These are phyloP conservation scores for Hericium coralloides DNA, from an alignment of 768 basidiomycete genomes.

Conservation along the genomic window DNA sequence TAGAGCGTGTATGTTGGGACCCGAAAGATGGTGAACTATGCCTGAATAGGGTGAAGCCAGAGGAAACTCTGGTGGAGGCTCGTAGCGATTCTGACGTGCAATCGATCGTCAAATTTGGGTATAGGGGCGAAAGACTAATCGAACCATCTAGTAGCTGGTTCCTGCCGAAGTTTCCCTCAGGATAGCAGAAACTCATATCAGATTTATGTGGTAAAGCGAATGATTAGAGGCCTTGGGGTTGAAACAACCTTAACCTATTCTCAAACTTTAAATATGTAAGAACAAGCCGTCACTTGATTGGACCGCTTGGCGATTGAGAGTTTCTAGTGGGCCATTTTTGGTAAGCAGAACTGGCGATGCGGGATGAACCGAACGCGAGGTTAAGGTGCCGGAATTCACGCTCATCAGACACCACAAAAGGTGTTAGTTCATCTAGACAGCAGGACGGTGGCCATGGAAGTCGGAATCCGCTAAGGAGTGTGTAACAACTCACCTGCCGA, in stretches of 20 bases:
- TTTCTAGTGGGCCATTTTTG: constrained; percentile 69
- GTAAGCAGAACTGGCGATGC: constrained; percentile 67
- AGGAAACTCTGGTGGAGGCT: constrained; percentile 95
- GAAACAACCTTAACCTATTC: constrained; percentile 84
- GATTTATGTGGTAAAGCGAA: constrained; percentile 68
- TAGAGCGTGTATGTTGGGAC: constrained; percentile 81
- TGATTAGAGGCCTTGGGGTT: constrained; percentile 88
- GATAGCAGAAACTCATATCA: constrained; percentile 56
- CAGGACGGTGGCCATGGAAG: constrained; percentile 74
- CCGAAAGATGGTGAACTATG: constrained; percentile 90
- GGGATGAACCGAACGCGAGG: constrained; percentile 62
- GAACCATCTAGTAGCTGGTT: constrained; percentile 93
- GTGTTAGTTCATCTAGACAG: constrained; percentile 59
- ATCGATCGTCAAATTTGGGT: constrained; percentile 93
- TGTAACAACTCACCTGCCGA: constrained; percentile 87
- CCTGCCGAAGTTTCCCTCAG: constrained; percentile 85
- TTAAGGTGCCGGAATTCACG: constrained; percentile 79
- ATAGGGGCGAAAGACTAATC: constrained; percentile 96
- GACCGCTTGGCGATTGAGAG: constrained; percentile 50
- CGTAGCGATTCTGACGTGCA: constrained; percentile 95
- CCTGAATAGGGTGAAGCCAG: constrained; percentile 88
- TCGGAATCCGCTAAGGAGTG: constrained; percentile 81
- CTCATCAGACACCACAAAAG: constrained; percentile 81
- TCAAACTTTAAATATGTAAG: constrained; percentile 63
- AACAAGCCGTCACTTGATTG: constrained; percentile 41